Evolutionary conservation across 2,329 filamentous ascomycete genomes (phyloP), one percentile per base, ranked within the genome.

Genomic region (Trichoderma sp.): DNA sequence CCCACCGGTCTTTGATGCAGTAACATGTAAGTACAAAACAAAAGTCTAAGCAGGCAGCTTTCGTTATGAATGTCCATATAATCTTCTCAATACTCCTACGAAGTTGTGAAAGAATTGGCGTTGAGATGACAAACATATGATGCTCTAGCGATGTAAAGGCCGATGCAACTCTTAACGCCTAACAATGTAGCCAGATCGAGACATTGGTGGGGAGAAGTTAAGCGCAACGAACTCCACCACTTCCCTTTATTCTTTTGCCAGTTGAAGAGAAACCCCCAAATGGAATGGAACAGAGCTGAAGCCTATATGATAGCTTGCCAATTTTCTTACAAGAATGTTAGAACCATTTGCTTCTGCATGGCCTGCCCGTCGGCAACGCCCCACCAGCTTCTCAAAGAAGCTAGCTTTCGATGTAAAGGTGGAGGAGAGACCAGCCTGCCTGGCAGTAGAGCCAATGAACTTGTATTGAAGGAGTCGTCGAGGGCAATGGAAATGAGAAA

Each of bases 301-400:
- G 7, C 3, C 13, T n/a, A 6, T 30, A 34, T 9, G 26, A 20
- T 32, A 3, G 17, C 39, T 13, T 59, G 32, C 13, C 17, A 8
- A 50, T 32, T 20, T 32, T 1, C 47, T 53, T 12, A 53, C 0
- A 23, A 53, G n/a, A 50, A 23, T 23, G 47, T 13, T 23, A 11
- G 43, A 20, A 12, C 43, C n/a, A 20, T 50, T 50, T 50, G 15
- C 43, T 50, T 20, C 43, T 50, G 43, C 43, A 50, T 26, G 26
- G 7, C 23, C 26, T 57, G 17, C 13, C 9, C 13, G 23, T 8
- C 13, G 23, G 11, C 1, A n/a, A 53, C 3, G n/a, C 62, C 62
- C 62, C 62, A 65, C 62, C 62, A 53, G n/a, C 13, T 65, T 65
- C 62, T 65, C 8, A n/a, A 65, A 53, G 30, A 23, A 20, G 62